Base-by-base conservation (phyloP, 805 yeast genomes). In the Candida glaebosa region DNA sequence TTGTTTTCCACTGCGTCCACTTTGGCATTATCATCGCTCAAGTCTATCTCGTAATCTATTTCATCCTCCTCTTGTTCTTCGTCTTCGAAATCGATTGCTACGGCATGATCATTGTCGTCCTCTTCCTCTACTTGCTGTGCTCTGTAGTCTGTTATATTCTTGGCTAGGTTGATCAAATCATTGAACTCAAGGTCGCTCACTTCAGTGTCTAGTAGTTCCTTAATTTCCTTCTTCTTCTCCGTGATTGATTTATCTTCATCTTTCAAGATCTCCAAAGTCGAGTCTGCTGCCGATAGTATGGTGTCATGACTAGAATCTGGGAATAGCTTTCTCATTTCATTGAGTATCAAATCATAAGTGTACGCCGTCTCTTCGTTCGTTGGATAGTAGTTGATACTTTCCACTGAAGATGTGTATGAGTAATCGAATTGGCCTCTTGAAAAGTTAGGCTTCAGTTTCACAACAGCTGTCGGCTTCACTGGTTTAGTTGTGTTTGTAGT, bases 251-350 rank as follows among this genome's bases (percentile, higher is more conserved):
- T 42, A 1, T 60, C 65, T 1, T 71, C 79, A 38, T 70, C 67
- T 50, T 76, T 80, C 44, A 84, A 51, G 1, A 74, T 60, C 47
- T 76, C 83, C 31, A 87, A 51, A 0, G 82, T 54, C 3, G 82
- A 66, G 56, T 86, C 93, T 2, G 87, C 78, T 3, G 89, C 86
- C 3, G 93, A 82, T 16, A 80, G 57, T 2, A 88, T 71, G 2
- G 81, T 76, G 33, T 80, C 86, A 42, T 84, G 88, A 6, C 90
- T 78, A n/a, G 86, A 77, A 57, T 89, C 97, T 9, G 82, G 84
- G 31, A 85, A 61, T 14, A 70, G 65, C 2, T 64, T 57, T 4
- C 75, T 69, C 3, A 85, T 76, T 79, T 86, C 79, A 0, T 75
- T 58, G 45, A 84, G 61, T n/a, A 88, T 67, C 33, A 68, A 56